Evolutionary conservation across 805 yeast genomes (phyloP).

Genomic region (Teunomyces funiuensis): DNA sequence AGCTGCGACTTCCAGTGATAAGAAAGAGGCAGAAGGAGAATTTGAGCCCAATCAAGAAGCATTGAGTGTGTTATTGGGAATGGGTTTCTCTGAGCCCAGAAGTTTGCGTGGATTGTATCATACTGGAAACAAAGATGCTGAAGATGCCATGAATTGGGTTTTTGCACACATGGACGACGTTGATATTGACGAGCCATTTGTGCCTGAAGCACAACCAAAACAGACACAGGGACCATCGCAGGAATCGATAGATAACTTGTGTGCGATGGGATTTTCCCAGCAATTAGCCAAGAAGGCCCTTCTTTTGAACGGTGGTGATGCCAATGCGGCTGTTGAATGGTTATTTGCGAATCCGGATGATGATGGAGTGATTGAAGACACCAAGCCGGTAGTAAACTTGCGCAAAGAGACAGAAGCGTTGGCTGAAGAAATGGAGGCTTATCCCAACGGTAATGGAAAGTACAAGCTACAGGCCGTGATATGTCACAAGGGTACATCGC

Average conservation of each 20-base stretch:
- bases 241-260: slow-evolving; percentile 48
- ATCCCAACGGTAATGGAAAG: slow-evolving; percentile 17
- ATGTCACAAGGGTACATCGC: slow-evolving; percentile 87
- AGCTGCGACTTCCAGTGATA: slow-evolving; percentile 19
- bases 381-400: slow-evolving; percentile 27
- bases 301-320: slow-evolving; percentile 53
- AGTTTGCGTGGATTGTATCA: slow-evolving; percentile 64
- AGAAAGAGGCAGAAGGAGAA: slow-evolving; percentile 6
- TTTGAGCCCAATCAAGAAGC: slow-evolving; percentile 60
- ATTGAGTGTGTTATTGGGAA: slow-evolving; percentile 56
- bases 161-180: slow-evolving; percentile 86
- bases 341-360: slow-evolving; percentile 80
- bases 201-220: slow-evolving; percentile 17
- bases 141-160: slow-evolving; percentile 87
- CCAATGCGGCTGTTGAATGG: slow-evolving; percentile 89
- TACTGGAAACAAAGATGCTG: slow-evolving; percentile 66
- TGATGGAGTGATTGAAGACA: slow-evolving; percentile 51
- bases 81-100: slow-evolving; percentile 85
- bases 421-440: slow-evolving; percentile 12
- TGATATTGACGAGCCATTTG: slow-evolving; percentile 67
- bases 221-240: slow-evolving; percentile 24
- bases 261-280: slow-evolving; percentile 75
- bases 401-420: slow-evolving; percentile 18
- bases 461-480: slow-evolving; percentile 64
- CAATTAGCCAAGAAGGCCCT: slow-evolving; percentile 75